These are phyloP conservation scores for Adansonia gregorii DNA, from an alignment of 441 rosid species.

Conservation along the genomic window DNA sequence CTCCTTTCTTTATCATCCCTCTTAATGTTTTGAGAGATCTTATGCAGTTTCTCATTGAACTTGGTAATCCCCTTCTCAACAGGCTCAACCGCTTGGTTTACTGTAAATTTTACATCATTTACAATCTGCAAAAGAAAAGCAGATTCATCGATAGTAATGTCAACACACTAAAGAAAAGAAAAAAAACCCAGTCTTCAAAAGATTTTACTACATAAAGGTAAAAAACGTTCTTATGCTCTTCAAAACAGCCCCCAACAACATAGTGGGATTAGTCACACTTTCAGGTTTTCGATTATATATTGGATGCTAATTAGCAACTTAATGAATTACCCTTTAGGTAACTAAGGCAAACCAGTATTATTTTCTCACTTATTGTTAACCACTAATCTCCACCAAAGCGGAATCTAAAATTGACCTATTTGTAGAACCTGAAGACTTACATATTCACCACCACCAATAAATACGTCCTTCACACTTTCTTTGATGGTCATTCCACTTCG, in stretches of 20 bases:
- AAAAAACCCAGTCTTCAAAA: no score
- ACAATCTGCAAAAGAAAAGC: conserved; percentile 71
- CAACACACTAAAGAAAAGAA: not conserved
- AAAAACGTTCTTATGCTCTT: not conserved
- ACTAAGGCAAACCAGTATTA: no score
- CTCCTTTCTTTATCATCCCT: conserved; percentile 78
- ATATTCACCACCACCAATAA: conserved; percentile 92
- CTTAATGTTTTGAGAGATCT: conserved; percentile 89
- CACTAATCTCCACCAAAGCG: not conserved
- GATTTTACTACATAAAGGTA: no score
- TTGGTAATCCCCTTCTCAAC: conserved; percentile 92
- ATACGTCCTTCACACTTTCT: conserved; percentile 91
- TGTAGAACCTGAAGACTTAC: conserved; percentile 57
- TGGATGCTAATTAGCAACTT: not conserved
- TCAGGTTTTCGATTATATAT: not conserved
- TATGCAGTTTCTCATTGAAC: conserved; percentile 88
- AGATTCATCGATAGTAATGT: conserved; percentile 29
- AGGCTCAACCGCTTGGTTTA: conserved; percentile 96
- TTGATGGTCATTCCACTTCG: conserved; percentile 89
- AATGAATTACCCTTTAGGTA: not conserved
- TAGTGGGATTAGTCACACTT: not conserved
- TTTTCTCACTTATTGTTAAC: no score
- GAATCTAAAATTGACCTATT: not conserved
- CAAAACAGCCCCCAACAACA: not conserved
- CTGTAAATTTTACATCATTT: conserved; percentile 90